Evolutionary conservation across 176 grass and related monocot genomes (phyloP).

Genomic region (Eragrostis nindensis): DNA sequence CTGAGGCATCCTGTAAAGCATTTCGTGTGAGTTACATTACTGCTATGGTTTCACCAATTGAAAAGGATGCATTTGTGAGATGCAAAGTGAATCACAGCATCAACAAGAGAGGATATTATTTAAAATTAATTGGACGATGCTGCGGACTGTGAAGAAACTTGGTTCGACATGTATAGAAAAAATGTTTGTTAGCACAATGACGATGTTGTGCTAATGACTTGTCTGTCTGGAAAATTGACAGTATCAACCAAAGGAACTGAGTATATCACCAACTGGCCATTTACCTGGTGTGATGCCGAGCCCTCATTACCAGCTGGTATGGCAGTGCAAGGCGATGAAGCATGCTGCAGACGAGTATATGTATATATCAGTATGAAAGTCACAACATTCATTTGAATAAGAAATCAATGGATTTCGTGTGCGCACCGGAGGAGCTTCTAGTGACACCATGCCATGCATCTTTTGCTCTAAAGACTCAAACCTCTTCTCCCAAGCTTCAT

Average conservation of each 20-base stretch:
- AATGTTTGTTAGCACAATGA: background rate
- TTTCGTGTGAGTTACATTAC: background rate
- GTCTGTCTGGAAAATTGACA: background rate
- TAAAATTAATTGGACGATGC: background rate
- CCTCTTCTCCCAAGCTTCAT: conserved; percentile 46
- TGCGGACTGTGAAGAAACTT: background rate
- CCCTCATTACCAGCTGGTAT: conserved; percentile 20
- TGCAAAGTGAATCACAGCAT: conserved; percentile 4
- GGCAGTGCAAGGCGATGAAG: background rate
- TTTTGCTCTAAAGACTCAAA: conserved; percentile 40
- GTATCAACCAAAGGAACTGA: background rate
- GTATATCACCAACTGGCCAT: background rate
- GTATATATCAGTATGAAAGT: conserved; percentile 7
- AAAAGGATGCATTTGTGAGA: background rate
- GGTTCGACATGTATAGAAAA: background rate
- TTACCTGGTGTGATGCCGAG: conserved; percentile 14
- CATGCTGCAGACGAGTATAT: conserved; percentile 27
- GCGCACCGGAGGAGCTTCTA: background rate
- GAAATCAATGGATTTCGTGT: conserved; percentile 21
- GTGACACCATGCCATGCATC: conserved; percentile 5
- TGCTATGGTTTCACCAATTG: background rate
- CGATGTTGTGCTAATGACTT: background rate
- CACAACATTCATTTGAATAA: background rate
- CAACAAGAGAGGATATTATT: background rate
- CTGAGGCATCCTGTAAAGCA: conserved; percentile 40